Conservation (phyloP, 495 filamentous ascomycete genomes). For the Aspergillus egyptiacus region DNA sequence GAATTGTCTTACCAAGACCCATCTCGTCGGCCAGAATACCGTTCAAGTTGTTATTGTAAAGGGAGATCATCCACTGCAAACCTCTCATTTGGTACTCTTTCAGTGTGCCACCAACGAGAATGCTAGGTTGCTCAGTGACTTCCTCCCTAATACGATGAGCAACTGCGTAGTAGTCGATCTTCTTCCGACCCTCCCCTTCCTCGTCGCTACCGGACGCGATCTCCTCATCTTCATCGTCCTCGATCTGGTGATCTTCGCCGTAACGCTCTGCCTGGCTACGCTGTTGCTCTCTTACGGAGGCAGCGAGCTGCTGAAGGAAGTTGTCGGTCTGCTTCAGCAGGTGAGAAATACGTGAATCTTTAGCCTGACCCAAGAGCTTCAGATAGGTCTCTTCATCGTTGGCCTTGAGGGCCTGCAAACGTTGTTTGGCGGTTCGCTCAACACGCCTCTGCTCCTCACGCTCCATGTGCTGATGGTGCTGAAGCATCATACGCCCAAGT, state of each 20-base stretch:
- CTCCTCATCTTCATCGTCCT: conserved; percentile 59
- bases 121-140: conserved; percentile 70
- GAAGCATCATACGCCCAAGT: conserved; percentile 77
- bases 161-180: conserved; percentile 97
- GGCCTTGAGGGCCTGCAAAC: conserved; percentile 96
- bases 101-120: conserved; percentile 82
- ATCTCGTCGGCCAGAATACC: conserved; percentile 98
- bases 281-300: conserved; percentile 88
- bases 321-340: conserved; percentile 92
- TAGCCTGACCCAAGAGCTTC: conserved; percentile 93
- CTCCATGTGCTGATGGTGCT: conserved; percentile 91
- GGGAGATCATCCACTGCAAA: conserved; percentile 97
- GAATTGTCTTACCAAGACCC: conserved; percentile 99
- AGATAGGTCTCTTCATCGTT: conserved; percentile 99
- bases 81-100: conserved; percentile 99
- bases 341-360: conserved; percentile 98
- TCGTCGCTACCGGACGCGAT: conserved; percentile 64
- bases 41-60: conserved; percentile 99
- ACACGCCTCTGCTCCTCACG: conserved; percentile 98
- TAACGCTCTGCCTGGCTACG: conserved; percentile 73
- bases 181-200: conserved; percentile 57
- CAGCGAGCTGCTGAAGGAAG: conserved; percentile 90
- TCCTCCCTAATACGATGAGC: conserved; percentile 94
- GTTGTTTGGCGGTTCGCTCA: conserved; percentile 95
- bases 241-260: conserved; percentile 54